A percentile compares a stretch with the other conserved stretches of the same genome.
These are phyloP conservation scores for Fusarium goolgardi DNA, from an alignment of 2,329 filamentous ascomycete species.

Conservation along the genomic window DNA sequence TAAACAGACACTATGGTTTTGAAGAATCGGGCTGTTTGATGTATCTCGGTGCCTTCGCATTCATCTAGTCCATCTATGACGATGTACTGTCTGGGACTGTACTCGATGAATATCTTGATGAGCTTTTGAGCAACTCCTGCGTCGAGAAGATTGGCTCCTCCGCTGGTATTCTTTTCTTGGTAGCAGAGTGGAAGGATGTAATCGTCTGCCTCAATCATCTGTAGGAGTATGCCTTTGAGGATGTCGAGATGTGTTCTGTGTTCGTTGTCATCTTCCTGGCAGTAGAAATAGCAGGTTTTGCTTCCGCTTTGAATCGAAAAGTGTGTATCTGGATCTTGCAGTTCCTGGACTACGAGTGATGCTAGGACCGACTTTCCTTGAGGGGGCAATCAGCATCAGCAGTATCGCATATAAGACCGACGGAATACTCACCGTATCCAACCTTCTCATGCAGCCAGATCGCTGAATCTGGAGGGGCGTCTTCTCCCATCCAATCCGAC, in stretches of 20 bases:
- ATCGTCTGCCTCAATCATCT: conserved; percentile 5
- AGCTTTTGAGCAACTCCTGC: neutral
- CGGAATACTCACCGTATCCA: neutral
- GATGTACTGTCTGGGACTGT: neutral
- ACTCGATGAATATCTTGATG: conserved; percentile 1
- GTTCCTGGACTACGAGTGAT: neutral
- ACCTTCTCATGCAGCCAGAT: conserved; percentile 11
- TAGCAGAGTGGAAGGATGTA: conserved; percentile 7
- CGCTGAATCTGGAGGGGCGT: conserved; percentile 1
- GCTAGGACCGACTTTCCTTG: neutral
- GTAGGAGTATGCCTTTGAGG: neutral
- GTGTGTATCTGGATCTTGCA: neutral
- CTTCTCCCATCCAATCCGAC: conserved; percentile 8
- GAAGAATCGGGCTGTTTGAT: conserved; percentile 1
- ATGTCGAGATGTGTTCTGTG: neutral
- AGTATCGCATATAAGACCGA: accelerated
- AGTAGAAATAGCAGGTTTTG: conserved; percentile 13
- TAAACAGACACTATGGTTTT: neutral
- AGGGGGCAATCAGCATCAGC: accelerated
- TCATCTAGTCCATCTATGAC: conserved; percentile 1
- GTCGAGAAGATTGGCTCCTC: neutral
- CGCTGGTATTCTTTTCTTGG: neutral
- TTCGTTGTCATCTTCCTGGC: conserved; percentile 3
- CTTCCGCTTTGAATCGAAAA: neutral
- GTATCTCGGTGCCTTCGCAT: neutral